These are phyloP conservation scores for Mesembryanthemum crystallinum DNA, from an alignment of 148 eudicot genomes.

Conservation along the genomic window DNA sequence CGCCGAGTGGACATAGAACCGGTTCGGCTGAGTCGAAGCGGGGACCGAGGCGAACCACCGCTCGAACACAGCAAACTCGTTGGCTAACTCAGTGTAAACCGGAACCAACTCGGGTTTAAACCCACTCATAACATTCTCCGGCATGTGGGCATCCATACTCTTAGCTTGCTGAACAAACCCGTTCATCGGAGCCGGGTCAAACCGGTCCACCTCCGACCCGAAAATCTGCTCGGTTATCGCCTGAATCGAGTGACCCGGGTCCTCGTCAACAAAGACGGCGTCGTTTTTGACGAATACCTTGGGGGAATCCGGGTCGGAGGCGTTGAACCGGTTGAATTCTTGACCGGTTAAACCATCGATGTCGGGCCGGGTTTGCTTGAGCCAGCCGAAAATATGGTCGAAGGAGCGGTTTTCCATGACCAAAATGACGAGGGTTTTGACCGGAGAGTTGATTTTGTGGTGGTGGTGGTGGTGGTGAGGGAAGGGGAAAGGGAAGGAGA, in stretches of 20 bases:
- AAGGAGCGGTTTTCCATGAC: constrained; percentile 98
- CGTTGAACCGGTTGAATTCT: constrained; percentile 63
- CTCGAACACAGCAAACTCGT: constrained; percentile 81
- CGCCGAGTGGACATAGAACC: constrained; percentile 91
- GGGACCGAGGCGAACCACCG: constrained; percentile 99
- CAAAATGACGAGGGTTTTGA: constrained; percentile 76
- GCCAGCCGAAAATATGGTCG: constrained; percentile 90
- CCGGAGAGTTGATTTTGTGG: constrained; percentile 51
- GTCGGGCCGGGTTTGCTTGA: constrained; percentile 72
- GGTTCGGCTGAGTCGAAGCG: constrained; percentile 97
- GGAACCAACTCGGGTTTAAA: constrained; percentile 69
- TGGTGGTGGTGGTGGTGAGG: constrained; percentile 30
- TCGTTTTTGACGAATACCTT: constrained; percentile 50
- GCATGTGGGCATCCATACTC: constrained; percentile 50
- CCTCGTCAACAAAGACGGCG: constrained; percentile 72
- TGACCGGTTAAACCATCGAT: constrained; percentile 75
- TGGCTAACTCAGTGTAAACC: constrained; percentile 67
- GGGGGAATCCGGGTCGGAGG: constrained; percentile 61
- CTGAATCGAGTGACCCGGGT: constrained; percentile 96
- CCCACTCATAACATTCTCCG: constrained; percentile 76
- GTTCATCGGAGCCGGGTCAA: constrained; percentile 88
- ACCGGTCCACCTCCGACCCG: constrained; percentile 44
- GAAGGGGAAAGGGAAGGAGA: constrained; percentile 36
- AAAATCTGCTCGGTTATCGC: constrained; percentile 88
- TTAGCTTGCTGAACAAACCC: constrained; percentile 88